Percentiles rank a stretch among this genome's conserved stretches.
phyloP scores from a whole-genome alignment of 2,329 filamentous ascomycete genomes.

The Xylaria sp. region DNA sequence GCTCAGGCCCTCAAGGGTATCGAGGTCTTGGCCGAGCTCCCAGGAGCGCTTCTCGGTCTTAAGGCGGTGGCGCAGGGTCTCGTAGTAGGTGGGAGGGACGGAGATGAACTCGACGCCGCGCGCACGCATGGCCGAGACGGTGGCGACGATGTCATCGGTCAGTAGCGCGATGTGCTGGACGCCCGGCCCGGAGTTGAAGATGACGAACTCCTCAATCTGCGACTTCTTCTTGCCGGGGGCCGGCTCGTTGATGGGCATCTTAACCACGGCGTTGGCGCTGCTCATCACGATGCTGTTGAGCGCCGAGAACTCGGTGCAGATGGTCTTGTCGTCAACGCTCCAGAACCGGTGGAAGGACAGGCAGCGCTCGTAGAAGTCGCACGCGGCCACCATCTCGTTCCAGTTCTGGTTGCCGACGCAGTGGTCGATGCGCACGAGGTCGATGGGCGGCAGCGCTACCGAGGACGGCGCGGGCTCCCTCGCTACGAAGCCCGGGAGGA shows the following conservation, averaged over 20 bases:
- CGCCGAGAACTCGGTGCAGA: constrained; percentile 92
- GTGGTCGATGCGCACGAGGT: constrained; percentile 86
- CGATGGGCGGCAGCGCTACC: constrained; percentile 68
- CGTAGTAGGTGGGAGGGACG: constrained; percentile 89
- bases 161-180: constrained; percentile 94
- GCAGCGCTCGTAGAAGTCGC: constrained; percentile 83
- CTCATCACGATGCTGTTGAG: constrained; percentile 92
- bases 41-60: constrained; percentile 69
- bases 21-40: constrained; percentile 82
- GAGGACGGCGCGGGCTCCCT: constrained; percentile 56
- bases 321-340: constrained; percentile 93
- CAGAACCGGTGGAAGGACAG: constrained; percentile 97
- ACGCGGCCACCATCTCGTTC: constrained; percentile 81
- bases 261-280: constrained; percentile 84
- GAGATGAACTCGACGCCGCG: constrained; percentile 93
- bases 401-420: constrained; percentile 98
- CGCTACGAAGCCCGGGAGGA: constrained; percentile 83
- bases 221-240: constrained; percentile 89
- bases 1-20: constrained; percentile 78
- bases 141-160: constrained; percentile 80
- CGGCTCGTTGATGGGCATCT: constrained; percentile 99
- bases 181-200: constrained; percentile 89
- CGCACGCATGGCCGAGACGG: constrained; percentile 82
- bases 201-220: constrained; percentile 93
- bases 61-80: constrained; percentile 77